phyloP scores from a whole-genome alignment of 768 basidiomycete genomes.

The Termitomyces sp. region DNA sequence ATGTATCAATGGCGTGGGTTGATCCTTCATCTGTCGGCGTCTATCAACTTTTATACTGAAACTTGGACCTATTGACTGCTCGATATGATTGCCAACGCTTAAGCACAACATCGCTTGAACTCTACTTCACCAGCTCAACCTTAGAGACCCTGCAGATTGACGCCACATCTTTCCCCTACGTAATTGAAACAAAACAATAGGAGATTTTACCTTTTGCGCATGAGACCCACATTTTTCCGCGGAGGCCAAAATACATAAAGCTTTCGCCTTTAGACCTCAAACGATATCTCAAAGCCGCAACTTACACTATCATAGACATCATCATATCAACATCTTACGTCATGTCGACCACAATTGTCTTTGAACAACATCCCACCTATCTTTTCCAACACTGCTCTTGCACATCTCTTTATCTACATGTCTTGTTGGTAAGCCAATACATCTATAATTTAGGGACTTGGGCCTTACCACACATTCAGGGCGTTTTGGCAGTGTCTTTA shows the following conservation, averaged over 20 bases:
- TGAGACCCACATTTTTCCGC: slow-evolving; percentile 1
- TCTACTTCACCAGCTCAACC: neutral
- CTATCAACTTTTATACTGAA: neutral
- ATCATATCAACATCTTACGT: neutral
- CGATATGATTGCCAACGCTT: neutral
- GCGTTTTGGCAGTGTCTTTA: neutral
- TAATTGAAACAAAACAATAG: neutral
- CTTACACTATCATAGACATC: no score
- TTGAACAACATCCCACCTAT: neutral
- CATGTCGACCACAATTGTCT: neutral
- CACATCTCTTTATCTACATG: neutral
- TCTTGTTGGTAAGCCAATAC: neutral
- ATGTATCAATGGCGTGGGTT: neutral
- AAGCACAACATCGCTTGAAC: neutral
- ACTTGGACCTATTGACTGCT: neutral
- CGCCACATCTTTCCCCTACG: slow-evolving; percentile 2
- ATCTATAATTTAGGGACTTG: neutral
- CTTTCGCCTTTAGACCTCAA: neutral
- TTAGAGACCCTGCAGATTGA: neutral
- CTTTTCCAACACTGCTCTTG: neutral
- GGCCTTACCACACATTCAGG: neutral
- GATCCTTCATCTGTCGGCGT: neutral
- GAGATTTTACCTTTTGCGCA: neutral
- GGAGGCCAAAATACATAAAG: slow-evolving; percentile 4
- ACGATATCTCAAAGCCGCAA: neutral